Evolutionary conservation across 352 stramenopile species (phyloP).

Genomic region (Aphanomyces invadans): DNA sequence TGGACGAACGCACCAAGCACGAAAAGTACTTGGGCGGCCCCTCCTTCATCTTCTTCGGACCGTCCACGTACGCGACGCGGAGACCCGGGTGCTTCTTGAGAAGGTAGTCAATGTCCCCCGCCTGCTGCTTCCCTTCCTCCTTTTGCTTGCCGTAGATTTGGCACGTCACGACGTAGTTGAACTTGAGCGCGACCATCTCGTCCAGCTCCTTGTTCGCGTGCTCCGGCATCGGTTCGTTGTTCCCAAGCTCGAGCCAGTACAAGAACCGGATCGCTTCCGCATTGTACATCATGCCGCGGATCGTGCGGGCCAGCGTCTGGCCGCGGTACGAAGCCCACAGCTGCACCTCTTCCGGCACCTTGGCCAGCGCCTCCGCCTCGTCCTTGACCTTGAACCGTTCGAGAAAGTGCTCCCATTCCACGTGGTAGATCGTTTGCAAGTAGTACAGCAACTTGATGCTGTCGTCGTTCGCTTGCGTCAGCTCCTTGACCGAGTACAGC

Average conservation of each 20-base stretch:
- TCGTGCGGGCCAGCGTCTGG: conserved; percentile 75
- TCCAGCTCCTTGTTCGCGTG: conserved; percentile 63
- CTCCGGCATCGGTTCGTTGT: conserved; percentile 80
- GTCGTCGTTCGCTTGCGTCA: conserved; percentile 67
- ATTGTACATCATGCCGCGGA: conserved; percentile 86
- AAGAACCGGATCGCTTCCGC: conserved; percentile 79
- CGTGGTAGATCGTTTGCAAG: conserved; percentile 83
- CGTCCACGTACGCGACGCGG: conserved; percentile 75
- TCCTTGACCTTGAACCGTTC: conserved; percentile 68
- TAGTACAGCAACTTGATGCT: conserved; percentile 97
- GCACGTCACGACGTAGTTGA: conserved; percentile 84
- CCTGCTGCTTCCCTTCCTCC: conserved; percentile 73
- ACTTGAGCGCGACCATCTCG: conserved; percentile 83
- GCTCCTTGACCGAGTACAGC: conserved; percentile 83
- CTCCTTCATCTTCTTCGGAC: conserved; percentile 83
- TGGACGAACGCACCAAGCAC: conserved; percentile 48
- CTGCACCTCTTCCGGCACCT: conserved; percentile 68
- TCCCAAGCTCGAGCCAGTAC: conserved; percentile 80
- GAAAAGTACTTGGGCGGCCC: conserved; percentile 78
- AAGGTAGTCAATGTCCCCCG: conserved; percentile 65
- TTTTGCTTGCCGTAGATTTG: conserved; percentile 86
- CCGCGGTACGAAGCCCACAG: conserved; percentile 79
- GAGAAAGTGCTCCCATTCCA: conserved; percentile 78
- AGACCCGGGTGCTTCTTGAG: conserved; percentile 70
- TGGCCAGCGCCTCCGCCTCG: conserved; percentile 75